Evolutionary conservation across 2,329 filamentous ascomycete genomes (phyloP).

Genomic region (Juglanconis juglandina): DNA sequence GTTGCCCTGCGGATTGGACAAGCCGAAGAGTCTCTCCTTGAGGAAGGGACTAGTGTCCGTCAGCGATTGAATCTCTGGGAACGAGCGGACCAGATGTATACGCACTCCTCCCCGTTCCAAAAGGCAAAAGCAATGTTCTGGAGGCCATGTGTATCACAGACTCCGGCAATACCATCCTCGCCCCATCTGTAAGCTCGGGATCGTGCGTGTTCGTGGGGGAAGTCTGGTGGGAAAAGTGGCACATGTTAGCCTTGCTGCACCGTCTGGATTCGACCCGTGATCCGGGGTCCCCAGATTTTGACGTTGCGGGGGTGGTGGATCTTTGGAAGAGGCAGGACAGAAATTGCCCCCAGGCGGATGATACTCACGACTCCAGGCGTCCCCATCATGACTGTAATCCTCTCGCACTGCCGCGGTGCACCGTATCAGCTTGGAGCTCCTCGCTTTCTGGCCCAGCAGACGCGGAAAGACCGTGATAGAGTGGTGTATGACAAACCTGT

Average conservation of each 20-base stretch:
- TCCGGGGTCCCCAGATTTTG: slow-evolving; percentile 12
- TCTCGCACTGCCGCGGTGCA: slow-evolving; percentile 63
- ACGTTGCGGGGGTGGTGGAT: slow-evolving; percentile 17
- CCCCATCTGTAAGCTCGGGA: slow-evolving; percentile 91
- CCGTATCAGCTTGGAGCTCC: slow-evolving; percentile 13
- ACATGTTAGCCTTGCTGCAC: slow-evolving; percentile 26
- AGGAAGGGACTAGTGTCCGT: slow-evolving; percentile 69
- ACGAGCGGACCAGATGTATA: slow-evolving; percentile 7
- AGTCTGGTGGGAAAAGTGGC: slow-evolving; percentile 57
- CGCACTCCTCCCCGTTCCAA: slow-evolving; percentile 94
- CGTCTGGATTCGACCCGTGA: slow-evolving; percentile 5
- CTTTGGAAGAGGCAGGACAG: background rate
- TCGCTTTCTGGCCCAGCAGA: slow-evolving; percentile 6
- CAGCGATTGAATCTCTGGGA: slow-evolving; percentile 29
- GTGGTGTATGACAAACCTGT: slow-evolving; percentile 59
- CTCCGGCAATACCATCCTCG: slow-evolving; percentile 93
- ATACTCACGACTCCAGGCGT: slow-evolving; percentile 92
- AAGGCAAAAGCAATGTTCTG: slow-evolving; percentile 95
- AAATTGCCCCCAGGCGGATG: background rate
- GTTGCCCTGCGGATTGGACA: slow-evolving; percentile 95
- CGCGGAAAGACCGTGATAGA: slow-evolving; percentile 13
- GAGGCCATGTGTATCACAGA: slow-evolving; percentile 82
- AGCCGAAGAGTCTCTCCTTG: slow-evolving; percentile 90
- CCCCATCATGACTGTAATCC: slow-evolving; percentile 85
- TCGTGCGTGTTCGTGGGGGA: slow-evolving; percentile 87